Evolutionary conservation across 1,284 basidiomycete genomes (phyloP), one percentile per base, ranked within the genome.

Genomic region (Cryptococcus depauperatus): DNA sequence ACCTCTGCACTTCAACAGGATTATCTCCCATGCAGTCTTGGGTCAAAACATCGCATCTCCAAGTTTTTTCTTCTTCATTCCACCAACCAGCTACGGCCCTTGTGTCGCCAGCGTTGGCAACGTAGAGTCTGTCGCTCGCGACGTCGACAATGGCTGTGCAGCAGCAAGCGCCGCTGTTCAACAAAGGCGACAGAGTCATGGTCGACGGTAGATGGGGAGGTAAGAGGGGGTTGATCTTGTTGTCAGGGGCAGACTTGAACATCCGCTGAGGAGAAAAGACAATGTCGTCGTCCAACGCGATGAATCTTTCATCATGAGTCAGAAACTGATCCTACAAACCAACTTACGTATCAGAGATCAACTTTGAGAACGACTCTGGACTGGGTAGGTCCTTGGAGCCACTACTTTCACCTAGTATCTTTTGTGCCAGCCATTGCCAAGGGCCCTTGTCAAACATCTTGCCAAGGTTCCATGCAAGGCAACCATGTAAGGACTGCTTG

Each of bases 21-120:
- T 93, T 97, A 50, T 87, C 79, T 23, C 90, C 93, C 9, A 91
- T 97, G 74, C 97, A 92, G 66, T 98, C 95, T 63, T 95, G 86
- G 28, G 80, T 87, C 48, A 99, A 76, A 18, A 89, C 86, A 65
- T 96, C 91, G 18, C 91, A 85, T 43, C 82, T 79, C 92, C 92
- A 97, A 16, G 72, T 72, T 5, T 81, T 56, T 78, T 59, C 80
- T 75, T 8, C 73, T 73, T 40, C 75, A 74, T 57, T 81, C 84
- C 85, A 92, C 43, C 88, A 79, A 22, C 93, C 93, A 16, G 92
- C 91, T 4, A 98, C 86, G 9, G 93, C 93, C 37, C 93, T 80
- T 58, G 85, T 85, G 65, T 98, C 93, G 5, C 93, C 93, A 7
- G 90, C 83, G 58, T 84, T 85, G 2, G 93, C 92, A 34, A 93